Evolutionary conservation across 2,329 filamentous ascomycete species (phyloP).

Genomic region (Sclerotinia spermophila): DNA sequence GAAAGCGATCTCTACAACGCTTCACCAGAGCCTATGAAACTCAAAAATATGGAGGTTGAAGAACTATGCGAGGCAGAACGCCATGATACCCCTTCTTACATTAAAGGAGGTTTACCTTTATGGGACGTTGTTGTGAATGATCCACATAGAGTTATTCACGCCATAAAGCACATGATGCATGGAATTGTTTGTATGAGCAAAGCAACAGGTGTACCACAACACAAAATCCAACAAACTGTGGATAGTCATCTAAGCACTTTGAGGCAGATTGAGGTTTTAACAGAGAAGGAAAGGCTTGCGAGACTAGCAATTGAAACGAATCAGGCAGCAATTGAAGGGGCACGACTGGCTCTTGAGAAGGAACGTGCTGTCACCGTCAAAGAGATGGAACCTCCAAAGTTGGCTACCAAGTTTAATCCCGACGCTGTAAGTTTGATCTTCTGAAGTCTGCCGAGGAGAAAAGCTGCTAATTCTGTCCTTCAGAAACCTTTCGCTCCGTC

Average conservation of each 20-base stretch:
- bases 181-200: neutral
- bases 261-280: neutral
- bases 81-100: slow-evolving; percentile 16
- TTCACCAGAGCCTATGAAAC: neutral
- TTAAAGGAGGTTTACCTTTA: slow-evolving; percentile 6
- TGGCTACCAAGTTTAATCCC: slow-evolving; percentile 12
- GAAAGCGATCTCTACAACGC: neutral
- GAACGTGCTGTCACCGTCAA: neutral
- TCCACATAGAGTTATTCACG: slow-evolving; percentile 14
- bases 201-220: no score
- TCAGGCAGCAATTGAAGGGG: neutral
- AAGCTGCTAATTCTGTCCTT: neutral
- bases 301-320: neutral
- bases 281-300: neutral
- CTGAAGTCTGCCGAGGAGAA: neutral
- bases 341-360: neutral
- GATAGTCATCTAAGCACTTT: neutral
- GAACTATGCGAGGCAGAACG: slow-evolving; percentile 10
- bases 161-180: slow-evolving; percentile 18
- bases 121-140: neutral
- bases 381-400: neutral
- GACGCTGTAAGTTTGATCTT: neutral
- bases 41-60: neutral
- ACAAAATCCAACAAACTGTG: neutral
- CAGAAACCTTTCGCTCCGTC: slow-evolving; percentile 10